A percentile compares a stretch with the other conserved stretches of the same genome.
phyloP scores from a whole-genome alignment of 1,139 yeast genomes.

The Ashbya aceris region DNA sequence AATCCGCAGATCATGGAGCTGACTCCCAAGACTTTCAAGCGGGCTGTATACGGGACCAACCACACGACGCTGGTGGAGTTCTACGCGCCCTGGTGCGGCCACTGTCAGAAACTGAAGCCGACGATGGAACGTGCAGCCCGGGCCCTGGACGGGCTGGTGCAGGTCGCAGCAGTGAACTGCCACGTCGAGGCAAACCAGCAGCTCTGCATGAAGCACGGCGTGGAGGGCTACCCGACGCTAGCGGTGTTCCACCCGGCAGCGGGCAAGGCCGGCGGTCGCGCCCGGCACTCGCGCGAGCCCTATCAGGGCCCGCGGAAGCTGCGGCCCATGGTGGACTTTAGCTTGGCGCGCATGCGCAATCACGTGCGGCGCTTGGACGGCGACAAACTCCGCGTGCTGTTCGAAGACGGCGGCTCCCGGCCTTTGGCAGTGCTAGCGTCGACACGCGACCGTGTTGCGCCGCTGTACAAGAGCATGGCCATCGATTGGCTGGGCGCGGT shows the following conservation, averaged over 20 bases:
- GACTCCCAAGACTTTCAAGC: conserved; percentile 48
- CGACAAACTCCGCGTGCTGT: conserved; percentile 8
- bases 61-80: conserved; percentile 81
- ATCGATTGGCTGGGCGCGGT: conserved; percentile 53
- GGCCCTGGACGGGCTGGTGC: conserved; percentile 40
- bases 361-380: conserved; percentile 49
- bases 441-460: conserved; percentile 41
- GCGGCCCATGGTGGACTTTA: conserved; percentile 48
- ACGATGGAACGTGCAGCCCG: conserved; percentile 57
- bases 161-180: conserved; percentile 83
- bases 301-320: conserved; percentile 64
- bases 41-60: conserved; percentile 56
- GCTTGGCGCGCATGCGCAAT: conserved; percentile 58
- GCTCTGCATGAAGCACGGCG: conserved; percentile 56
- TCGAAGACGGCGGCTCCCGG: conserved; percentile 1
- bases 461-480: conserved; percentile 64
- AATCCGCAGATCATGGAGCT: conserved; percentile 50
- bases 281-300: conserved; percentile 49
- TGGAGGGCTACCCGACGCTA: conserved; percentile 76
- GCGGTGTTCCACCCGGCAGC: conserved; percentile 85
- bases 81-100: conserved; percentile 97
- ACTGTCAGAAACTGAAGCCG: conserved; percentile 52
- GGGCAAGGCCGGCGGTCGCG: conserved; percentile 41
- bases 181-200: conserved; percentile 58
- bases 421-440: conserved; percentile 37